A percentile compares a stretch with the other conserved stretches of the same genome.
Conservation (phyloP, 2,329 filamentous ascomycete species). For the Colletotrichum orchidophilum region DNA sequence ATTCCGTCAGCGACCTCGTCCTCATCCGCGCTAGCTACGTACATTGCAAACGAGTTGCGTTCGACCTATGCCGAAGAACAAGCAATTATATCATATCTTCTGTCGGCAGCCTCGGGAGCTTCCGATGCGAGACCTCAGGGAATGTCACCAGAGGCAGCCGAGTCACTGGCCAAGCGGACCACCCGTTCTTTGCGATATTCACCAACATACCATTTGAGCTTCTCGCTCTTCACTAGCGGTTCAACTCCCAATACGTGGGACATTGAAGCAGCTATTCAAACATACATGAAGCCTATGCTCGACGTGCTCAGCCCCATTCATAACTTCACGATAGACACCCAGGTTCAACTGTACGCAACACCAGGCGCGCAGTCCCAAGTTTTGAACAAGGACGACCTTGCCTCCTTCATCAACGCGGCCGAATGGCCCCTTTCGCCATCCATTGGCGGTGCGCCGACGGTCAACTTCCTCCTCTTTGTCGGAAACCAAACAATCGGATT, state of each 20-base stretch:
- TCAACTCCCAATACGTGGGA: constrained; percentile 88
- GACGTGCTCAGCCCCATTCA: constrained; percentile 83
- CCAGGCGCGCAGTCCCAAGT: constrained; percentile 70
- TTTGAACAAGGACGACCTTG: constrained; percentile 85
- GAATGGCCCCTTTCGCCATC: constrained; percentile 97
- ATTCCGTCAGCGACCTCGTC: constrained; percentile 73
- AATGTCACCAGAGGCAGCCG: constrained; percentile 60
- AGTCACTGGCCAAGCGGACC: constrained; percentile 73
- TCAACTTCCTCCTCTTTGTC: constrained; percentile 95
- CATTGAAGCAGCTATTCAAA: constrained; percentile 81
- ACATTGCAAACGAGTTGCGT: constrained; percentile 81
- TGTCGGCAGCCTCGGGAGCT: constrained; percentile 67
- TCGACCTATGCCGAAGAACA: constrained; percentile 88
- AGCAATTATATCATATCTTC: constrained; percentile 80
- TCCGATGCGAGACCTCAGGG: constrained; percentile 56
- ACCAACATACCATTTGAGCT: constrained; percentile 92
- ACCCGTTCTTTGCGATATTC: constrained; percentile 91
- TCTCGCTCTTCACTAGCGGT: constrained; percentile 89
- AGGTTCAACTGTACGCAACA: constrained; percentile 92
- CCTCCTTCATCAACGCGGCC: constrained; percentile 95
- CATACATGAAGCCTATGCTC: constrained; percentile 85
- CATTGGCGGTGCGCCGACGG: constrained; percentile 90
- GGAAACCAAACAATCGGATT: constrained; percentile 77
- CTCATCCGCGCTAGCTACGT: constrained; percentile 78
- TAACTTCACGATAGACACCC: constrained; percentile 95